Evolutionary conservation across 768 basidiomycete species (phyloP), one percentile per base, ranked within the genome.

Genomic region (Hypholoma fasciculare): DNA sequence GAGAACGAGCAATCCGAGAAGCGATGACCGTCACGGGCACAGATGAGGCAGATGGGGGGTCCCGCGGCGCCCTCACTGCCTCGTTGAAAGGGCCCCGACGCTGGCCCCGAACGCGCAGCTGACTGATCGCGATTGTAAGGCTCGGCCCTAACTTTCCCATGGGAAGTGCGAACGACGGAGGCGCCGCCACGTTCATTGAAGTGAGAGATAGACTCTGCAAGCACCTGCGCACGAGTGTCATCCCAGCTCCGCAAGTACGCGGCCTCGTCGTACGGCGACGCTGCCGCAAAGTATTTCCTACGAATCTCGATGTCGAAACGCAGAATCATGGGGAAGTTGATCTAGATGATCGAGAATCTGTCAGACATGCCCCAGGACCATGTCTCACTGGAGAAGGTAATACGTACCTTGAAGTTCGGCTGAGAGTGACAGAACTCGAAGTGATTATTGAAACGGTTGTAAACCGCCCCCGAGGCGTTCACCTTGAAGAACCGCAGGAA

Each of bases 31-130:
- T 7, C 17, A 7, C 52, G 38, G 38, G 47, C 47, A 46, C 64
- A 65, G 56, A 56, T 61, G 38, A 65, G 62, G 52, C 64, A 65
- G 49, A 63, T 60, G 54, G 62, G 62, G 30, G 55, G 16, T 34
- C 34, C 54, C 53, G 40, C 16, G 1, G 23, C 4, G 23, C 2
- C 23, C 23, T 23, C 23, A 23, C 23, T 23, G 23, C 23, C 23
- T 23, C 23, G 23, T 4, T 1, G 23, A 23, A 23, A 23, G 23
- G 23, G 4, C 23, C 23, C 23, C n/a, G n/a, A n/a, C n/a, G n/a
- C n/a, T n/a, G n/a, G n/a, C n/a, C n/a, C n/a, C n/a, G n/a, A n/a
- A n/a, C n/a, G n/a, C n/a, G n/a, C n/a, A n/a, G n/a, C n/a, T n/a
- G n/a, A n/a, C n/a, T n/a, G n/a, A n/a, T 34, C 26, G 38, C 27